Evolutionary conservation across 306 rosid genomes (phyloP).

Genomic region (Mimosa bimucronata): DNA sequence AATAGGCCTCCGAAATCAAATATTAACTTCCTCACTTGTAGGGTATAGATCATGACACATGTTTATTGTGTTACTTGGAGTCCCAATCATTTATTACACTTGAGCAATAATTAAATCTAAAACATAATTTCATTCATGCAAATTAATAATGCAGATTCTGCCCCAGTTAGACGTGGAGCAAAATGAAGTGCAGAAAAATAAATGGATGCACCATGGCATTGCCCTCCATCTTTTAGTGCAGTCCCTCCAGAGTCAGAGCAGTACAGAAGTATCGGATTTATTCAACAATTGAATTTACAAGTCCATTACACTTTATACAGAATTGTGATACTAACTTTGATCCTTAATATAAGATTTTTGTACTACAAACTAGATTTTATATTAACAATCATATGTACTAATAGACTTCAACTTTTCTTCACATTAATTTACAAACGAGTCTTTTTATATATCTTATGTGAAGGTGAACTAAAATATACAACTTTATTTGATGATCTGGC

Average conservation of each 20-base stretch:
- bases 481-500: slow-evolving; percentile 37
- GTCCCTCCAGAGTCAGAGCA: background rate
- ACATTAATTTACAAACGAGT: slow-evolving; percentile 13
- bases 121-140: background rate
- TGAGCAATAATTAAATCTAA: background rate
- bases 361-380: too few species aligned
- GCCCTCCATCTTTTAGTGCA: background rate
- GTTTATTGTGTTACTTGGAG: background rate
- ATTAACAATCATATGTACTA: too few species aligned
- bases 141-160: background rate
- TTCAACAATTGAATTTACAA: background rate
- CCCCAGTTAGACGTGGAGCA: background rate
- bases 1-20: too few species aligned
- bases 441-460: slow-evolving; percentile 6
- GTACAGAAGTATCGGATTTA: slow-evolving; percentile 10
- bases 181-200: background rate
- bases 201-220: background rate
- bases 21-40: background rate
- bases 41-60: background rate
- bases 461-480: slow-evolving; percentile 45
- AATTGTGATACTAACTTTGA: background rate
- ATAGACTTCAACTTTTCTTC: slow-evolving; percentile 2
- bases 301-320: background rate
- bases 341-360: too few species aligned
- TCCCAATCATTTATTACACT: background rate